Evolutionary conservation across 2,329 filamentous ascomycete species (phyloP).

Genomic region (Diaporthe batatas): DNA sequence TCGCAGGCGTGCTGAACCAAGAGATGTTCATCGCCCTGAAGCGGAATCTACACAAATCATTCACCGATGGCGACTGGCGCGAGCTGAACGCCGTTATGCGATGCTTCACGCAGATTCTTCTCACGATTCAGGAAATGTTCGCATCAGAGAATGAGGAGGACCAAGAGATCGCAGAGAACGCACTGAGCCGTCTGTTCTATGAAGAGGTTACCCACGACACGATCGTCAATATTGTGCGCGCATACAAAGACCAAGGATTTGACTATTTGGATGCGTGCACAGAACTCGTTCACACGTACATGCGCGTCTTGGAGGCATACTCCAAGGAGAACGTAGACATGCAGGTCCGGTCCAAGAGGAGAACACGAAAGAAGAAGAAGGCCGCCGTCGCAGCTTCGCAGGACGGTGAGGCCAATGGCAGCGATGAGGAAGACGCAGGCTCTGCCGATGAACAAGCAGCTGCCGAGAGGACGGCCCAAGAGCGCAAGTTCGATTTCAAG

Average conservation of each 20-base stretch:
- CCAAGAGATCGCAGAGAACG: slow-evolving; percentile 97
- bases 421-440: slow-evolving; percentile 74
- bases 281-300: slow-evolving; percentile 90
- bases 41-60: slow-evolving; percentile 81
- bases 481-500: slow-evolving; percentile 94
- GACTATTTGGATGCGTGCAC: slow-evolving; percentile 94
- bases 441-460: slow-evolving; percentile 78
- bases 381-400: slow-evolving; percentile 56
- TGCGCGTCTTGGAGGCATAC: slow-evolving; percentile 92
- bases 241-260: slow-evolving; percentile 95
- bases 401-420: slow-evolving; percentile 59
- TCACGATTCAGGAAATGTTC: slow-evolving; percentile 94
- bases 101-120: slow-evolving; percentile 93
- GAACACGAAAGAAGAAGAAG: slow-evolving; percentile 80
- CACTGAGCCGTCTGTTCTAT: slow-evolving; percentile 97
- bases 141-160: slow-evolving; percentile 90
- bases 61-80: slow-evolving; percentile 88
- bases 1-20: slow-evolving; percentile 92
- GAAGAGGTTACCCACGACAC: slow-evolving; percentile 94
- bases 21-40: slow-evolving; percentile 94
- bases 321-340: slow-evolving; percentile 95
- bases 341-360: slow-evolving; percentile 86
- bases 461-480: slow-evolving; percentile 78
- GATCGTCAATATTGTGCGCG: slow-evolving; percentile 81
- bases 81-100: slow-evolving; percentile 90